Conservation (phyloP, 768 basidiomycete genomes). For the Pholiota microspora region DNA sequence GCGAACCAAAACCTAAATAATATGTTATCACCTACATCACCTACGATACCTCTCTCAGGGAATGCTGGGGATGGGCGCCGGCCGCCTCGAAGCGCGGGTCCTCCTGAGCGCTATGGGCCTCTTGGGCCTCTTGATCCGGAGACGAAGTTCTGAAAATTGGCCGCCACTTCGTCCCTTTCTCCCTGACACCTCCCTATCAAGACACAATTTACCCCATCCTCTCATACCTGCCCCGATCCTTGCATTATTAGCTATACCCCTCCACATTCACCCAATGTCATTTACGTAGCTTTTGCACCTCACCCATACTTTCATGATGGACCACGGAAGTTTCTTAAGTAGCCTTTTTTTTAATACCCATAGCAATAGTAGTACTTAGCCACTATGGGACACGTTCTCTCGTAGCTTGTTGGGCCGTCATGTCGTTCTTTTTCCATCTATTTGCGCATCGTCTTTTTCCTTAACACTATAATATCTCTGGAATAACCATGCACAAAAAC, state of each 20-base stretch:
- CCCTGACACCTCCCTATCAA: slow-evolving; percentile 19
- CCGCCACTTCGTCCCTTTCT: slow-evolving; percentile 17
- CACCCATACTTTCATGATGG: slow-evolving; percentile 27
- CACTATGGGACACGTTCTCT: slow-evolving; percentile 14
- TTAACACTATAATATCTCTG: slow-evolving; percentile 12
- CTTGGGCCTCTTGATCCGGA: slow-evolving; percentile 63
- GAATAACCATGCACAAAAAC: not conserved
- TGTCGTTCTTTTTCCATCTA: slow-evolving; percentile 16
- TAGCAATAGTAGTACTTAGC: slow-evolving; percentile 16
- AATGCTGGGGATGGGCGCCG: slow-evolving; percentile 9
- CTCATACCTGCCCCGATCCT: slow-evolving; percentile 19
- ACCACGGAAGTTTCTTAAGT: slow-evolving; percentile 29
- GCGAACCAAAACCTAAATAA: slow-evolving; percentile 26
- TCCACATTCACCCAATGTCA: slow-evolving; percentile 24
- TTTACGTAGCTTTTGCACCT: slow-evolving; percentile 23
- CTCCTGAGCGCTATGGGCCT: slow-evolving; percentile 42
- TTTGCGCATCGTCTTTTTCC: slow-evolving; percentile 12
- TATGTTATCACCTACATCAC: slow-evolving; percentile 39
- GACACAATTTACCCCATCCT: slow-evolving; percentile 8
- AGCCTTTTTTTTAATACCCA: slow-evolving; percentile 34
- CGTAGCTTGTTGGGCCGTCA: slow-evolving; percentile 5
- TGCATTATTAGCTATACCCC: slow-evolving; percentile 39
- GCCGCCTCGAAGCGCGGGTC: slow-evolving; percentile 10
- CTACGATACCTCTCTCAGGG: slow-evolving; percentile 27
- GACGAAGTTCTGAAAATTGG: slow-evolving; percentile 41